These are phyloP conservation scores for Xylaria sp. DNA, from an alignment of 2,329 filamentous ascomycete species.

Conservation along the genomic window DNA sequence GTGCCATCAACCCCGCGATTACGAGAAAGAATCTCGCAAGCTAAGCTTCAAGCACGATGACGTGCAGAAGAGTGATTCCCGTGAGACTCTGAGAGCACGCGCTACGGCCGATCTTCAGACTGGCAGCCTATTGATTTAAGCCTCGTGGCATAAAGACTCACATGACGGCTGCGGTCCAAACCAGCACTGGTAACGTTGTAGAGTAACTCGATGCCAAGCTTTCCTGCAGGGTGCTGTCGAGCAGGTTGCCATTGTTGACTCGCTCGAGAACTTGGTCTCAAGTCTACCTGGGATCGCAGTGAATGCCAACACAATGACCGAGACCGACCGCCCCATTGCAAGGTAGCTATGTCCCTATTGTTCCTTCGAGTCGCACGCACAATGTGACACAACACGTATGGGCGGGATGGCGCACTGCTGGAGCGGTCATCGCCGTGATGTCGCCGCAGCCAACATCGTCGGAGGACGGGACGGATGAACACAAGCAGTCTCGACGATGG, in stretches of 20 bases:
- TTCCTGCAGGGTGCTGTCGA: not conserved
- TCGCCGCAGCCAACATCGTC: not conserved
- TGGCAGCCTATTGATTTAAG: conserved; percentile 18
- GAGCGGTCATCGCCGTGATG: conserved; percentile 2
- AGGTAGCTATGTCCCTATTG: not conserved
- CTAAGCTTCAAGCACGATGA: conserved; percentile 21
- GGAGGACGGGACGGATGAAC: not conserved
- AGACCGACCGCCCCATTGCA: not conserved
- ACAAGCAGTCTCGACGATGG: not conserved
- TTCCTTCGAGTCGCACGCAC: conserved; percentile 2
- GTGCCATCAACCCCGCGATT: not conserved
- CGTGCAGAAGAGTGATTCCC: conserved; percentile 24
- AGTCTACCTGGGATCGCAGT: not conserved
- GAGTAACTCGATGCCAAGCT: conserved; percentile 10
- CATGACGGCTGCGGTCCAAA: conserved; percentile 6
- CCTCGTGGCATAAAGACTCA: conserved; percentile 25
- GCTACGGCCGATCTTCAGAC: conserved; percentile 12
- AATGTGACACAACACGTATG: conserved; percentile 10
- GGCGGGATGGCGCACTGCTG: not conserved
- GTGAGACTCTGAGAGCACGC: conserved; percentile 27
- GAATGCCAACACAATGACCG: not conserved
- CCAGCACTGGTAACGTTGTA: conserved; percentile 3
- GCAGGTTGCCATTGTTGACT: not conserved
- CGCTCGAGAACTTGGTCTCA: not conserved
- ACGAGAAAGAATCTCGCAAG: conserved; percentile 2